Evolutionary conservation across 345 rosid species (phyloP).

Genomic region (Corymbia maculata): DNA sequence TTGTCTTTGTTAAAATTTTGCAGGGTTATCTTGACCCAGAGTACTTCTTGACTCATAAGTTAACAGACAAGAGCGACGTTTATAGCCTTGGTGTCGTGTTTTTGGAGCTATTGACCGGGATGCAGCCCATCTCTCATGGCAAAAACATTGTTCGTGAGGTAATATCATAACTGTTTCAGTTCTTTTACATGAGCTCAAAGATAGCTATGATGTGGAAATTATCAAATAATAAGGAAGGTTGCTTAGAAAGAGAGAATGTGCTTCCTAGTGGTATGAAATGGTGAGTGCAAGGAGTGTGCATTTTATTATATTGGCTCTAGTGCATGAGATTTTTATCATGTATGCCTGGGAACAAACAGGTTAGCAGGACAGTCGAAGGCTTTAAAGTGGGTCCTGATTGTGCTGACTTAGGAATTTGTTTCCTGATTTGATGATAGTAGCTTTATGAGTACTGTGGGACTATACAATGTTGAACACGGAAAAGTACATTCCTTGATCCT

Average conservation of each 20-base stretch:
- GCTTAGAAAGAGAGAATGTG: background rate
- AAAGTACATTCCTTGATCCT: background rate
- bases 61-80: slow-evolving; percentile 96
- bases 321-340: background rate
- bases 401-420: background rate
- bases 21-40: slow-evolving; percentile 99
- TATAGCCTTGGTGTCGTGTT: slow-evolving; percentile 95
- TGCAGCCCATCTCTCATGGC: slow-evolving; percentile 91
- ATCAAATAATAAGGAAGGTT: background rate
- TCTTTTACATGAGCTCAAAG: background rate
- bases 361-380: background rate
- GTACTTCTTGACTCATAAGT: slow-evolving; percentile 85
- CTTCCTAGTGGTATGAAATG: background rate
- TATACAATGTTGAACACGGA: background rate
- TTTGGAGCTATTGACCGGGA: slow-evolving; percentile 83
- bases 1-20: slow-evolving; percentile 9
- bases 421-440: background rate
- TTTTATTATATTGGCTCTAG: background rate
- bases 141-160: slow-evolving; percentile 98
- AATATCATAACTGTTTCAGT: background rate
- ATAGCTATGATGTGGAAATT: background rate
- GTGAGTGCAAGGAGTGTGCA: background rate
- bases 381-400: background rate
- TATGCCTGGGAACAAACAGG: background rate
- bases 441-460: background rate